Conservation (phyloP, 805 yeast species). For the Blastobotrys terrestris region DNA sequence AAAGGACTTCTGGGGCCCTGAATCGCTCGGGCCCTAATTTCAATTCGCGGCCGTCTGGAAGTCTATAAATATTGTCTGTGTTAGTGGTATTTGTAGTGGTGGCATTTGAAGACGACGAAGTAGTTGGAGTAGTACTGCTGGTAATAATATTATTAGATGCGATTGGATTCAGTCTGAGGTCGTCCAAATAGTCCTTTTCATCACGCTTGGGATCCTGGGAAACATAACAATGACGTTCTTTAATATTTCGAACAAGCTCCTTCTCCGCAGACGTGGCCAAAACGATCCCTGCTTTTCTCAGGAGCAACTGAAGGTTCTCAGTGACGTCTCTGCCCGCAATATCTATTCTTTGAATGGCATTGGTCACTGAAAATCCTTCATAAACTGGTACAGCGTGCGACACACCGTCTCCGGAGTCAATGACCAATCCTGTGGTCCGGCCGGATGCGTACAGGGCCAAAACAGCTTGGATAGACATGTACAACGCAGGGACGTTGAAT, state of each 20-base stretch:
- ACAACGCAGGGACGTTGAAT: conserved; percentile 71
- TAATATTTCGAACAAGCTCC: conserved; percentile 72
- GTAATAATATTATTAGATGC: conserved; percentile 11
- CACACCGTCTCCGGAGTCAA: conserved; percentile 94
- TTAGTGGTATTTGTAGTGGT: conserved; percentile 11
- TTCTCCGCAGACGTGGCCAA: conserved; percentile 69
- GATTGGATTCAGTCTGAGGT: neutral
- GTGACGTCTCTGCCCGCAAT: conserved; percentile 86
- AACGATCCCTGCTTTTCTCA: conserved; percentile 63
- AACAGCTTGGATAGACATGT: conserved; percentile 69
- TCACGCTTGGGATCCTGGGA: conserved; percentile 51
- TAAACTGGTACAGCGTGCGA: conserved; percentile 82
- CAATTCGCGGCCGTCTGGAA: conserved; percentile 81
- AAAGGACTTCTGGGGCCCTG: conserved; percentile 74
- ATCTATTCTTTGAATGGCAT: conserved; percentile 67
- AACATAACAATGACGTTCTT: conserved; percentile 68
- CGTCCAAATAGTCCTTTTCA: conserved; percentile 36
- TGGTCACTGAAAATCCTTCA: conserved; percentile 77
- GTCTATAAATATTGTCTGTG: conserved; percentile 39
- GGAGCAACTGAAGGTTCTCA: conserved; percentile 58
- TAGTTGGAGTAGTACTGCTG: conserved; percentile 7
- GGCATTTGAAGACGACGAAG: conserved; percentile 10
- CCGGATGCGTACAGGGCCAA: conserved; percentile 83
- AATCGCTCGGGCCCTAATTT: conserved; percentile 61
- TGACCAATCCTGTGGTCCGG: conserved; percentile 80